phyloP scores from a whole-genome alignment of 768 basidiomycete species.

The Tylopilus rubrobrunneus region DNA sequence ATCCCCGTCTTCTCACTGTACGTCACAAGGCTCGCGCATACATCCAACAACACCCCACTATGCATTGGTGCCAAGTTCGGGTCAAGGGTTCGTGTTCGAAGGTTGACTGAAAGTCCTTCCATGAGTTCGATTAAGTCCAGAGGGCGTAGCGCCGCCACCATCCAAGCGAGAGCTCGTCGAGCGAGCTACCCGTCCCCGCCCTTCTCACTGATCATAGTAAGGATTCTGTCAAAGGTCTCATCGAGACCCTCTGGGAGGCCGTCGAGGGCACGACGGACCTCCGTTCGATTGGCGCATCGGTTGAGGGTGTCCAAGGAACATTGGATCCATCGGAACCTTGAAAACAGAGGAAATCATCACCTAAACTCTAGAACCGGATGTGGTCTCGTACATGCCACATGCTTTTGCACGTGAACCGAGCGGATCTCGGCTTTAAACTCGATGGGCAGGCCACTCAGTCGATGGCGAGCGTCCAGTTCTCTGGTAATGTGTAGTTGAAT shows the following conservation, averaged over 20 bases:
- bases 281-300: background rate
- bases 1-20: background rate
- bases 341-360: background rate
- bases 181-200: background rate
- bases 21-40: background rate
- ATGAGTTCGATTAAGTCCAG: background rate
- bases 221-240: background rate
- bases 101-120: background rate
- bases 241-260: background rate
- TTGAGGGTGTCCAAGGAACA: constrained; percentile 1
- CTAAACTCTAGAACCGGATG: no score
- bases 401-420: background rate
- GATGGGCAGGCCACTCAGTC: background rate
- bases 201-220: background rate
- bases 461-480: background rate
- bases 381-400: background rate
- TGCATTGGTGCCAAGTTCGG: background rate
- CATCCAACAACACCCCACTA: background rate
- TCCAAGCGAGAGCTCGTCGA: background rate
- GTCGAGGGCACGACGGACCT: background rate
- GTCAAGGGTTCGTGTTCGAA: background rate
- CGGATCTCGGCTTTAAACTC: background rate
- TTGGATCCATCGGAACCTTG: constrained; percentile 4
- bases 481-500: background rate
- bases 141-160: background rate